phyloP scores from a whole-genome alignment of 192 early-diverging fungal genomes.

The Lobosporangium transversale region DNA sequence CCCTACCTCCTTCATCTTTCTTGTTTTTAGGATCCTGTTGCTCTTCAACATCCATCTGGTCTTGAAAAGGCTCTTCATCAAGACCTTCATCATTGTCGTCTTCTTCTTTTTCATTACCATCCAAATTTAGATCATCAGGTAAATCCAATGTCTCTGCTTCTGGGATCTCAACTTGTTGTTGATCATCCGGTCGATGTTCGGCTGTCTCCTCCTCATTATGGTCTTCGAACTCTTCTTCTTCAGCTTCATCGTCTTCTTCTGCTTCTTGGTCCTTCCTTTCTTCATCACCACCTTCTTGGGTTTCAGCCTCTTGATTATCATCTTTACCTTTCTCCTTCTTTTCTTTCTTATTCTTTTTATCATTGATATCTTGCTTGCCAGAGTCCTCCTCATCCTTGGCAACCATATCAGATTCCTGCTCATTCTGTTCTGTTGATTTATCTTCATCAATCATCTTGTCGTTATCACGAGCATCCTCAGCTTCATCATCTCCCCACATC shows the following conservation, averaged over 20 bases:
- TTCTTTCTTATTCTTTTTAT: constrained; percentile 59
- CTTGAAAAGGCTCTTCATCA: constrained; percentile 46
- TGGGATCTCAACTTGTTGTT: constrained; percentile 63
- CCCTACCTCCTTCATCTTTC: constrained; percentile 10
- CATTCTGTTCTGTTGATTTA: constrained; percentile 55
- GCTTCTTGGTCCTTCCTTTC: constrained; percentile 54
- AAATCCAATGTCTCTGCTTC: constrained; percentile 82
- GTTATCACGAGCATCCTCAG: constrained; percentile 65
- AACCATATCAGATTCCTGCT: constrained; percentile 68
- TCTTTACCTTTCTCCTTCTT: constrained; percentile 55
- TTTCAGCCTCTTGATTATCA: constrained; percentile 42
- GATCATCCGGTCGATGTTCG: constrained; percentile 60
- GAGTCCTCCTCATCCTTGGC: constrained; percentile 68
- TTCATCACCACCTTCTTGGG: constrained; percentile 59
- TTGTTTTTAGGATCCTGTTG: constrained; percentile 42
- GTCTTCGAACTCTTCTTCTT: constrained; percentile 63
- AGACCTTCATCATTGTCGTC: constrained; percentile 56
- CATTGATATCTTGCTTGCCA: constrained; percentile 60
- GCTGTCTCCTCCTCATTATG: constrained; percentile 56
- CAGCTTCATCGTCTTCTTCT: constrained; percentile 53
- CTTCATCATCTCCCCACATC: constrained; percentile 93
- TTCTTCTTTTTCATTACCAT: constrained; percentile 62
- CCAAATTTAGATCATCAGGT: constrained; percentile 81
- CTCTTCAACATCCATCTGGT: constrained; percentile 57
- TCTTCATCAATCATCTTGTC: constrained; percentile 77